phyloP scores from a whole-genome alignment of 345 rosid genomes.

The Geranium brycei region DNA sequence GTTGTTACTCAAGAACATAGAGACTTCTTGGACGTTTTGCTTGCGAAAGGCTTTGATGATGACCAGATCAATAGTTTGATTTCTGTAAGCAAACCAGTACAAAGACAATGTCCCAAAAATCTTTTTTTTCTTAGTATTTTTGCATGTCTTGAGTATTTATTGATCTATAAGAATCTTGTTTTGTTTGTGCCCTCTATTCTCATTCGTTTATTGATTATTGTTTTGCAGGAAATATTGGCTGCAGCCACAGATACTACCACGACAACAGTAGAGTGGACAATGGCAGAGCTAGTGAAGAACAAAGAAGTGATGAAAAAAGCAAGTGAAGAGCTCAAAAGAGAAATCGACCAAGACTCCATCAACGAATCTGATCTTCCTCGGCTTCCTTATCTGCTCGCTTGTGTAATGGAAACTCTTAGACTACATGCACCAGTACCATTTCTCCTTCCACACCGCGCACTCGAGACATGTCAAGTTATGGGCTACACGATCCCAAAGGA shows the following conservation, averaged over 20 bases:
- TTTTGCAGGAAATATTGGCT: constrained; percentile 13
- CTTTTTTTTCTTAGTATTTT: no score
- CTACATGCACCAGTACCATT: constrained; percentile 13
- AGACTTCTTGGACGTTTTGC: no score
- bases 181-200: no score
- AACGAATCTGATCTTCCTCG: constrained; percentile 14
- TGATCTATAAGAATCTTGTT: no score
- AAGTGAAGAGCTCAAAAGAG: constrained; percentile 14
- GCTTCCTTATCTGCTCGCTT: constrained; percentile 11
- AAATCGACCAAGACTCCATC: constrained; percentile 16
- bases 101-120: no score
- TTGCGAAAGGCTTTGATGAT: no score
- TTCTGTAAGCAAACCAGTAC: no score
- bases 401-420: constrained; percentile 21
- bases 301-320: constrained; percentile 8
- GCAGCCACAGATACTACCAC: constrained; percentile 14
- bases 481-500: constrained; percentile 15
- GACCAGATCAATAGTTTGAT: no score
- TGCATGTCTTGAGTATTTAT: no score
- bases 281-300: constrained; percentile 11
- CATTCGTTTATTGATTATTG: no score
- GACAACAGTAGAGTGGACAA: constrained; percentile 12
- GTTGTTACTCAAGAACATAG: no score
- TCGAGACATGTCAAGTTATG: constrained; percentile 1
- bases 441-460: constrained; percentile 10